These are phyloP conservation scores for Trichoderma pleuroti DNA, from an alignment of 2,329 filamentous ascomycete species.

Conservation along the genomic window DNA sequence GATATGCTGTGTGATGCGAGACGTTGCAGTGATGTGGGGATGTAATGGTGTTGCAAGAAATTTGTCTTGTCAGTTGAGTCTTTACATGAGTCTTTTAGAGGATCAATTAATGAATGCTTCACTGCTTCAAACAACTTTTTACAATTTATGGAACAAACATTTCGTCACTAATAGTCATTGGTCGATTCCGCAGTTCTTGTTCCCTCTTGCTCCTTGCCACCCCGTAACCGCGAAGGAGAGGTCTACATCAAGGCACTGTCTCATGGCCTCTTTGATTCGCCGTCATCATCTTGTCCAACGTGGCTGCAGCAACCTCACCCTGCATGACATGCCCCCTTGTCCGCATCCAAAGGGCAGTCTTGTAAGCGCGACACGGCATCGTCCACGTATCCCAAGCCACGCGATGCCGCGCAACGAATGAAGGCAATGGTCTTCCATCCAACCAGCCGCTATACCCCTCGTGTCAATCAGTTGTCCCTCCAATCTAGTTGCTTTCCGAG, in stretches of 20 bases:
- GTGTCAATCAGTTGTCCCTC: background rate
- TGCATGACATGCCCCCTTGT: background rate
- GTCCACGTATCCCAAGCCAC: background rate
- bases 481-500: background rate
- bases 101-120: background rate
- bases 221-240: background rate
- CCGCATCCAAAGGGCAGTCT: background rate
- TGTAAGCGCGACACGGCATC: background rate
- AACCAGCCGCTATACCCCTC: background rate
- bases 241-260: background rate
- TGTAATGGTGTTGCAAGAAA: background rate
- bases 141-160: background rate
- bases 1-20: background rate
- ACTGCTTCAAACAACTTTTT: background rate
- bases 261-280: background rate
- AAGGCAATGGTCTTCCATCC: background rate
- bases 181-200: background rate
- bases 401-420: background rate
- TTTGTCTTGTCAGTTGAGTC: background rate
- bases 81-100: background rate
- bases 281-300: background rate
- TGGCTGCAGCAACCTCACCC: background rate
- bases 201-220: background rate
- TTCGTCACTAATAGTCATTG: background rate
- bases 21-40: background rate